phyloP scores from a whole-genome alignment of 148 eudicot genomes.

The Camellia granthamiana region DNA sequence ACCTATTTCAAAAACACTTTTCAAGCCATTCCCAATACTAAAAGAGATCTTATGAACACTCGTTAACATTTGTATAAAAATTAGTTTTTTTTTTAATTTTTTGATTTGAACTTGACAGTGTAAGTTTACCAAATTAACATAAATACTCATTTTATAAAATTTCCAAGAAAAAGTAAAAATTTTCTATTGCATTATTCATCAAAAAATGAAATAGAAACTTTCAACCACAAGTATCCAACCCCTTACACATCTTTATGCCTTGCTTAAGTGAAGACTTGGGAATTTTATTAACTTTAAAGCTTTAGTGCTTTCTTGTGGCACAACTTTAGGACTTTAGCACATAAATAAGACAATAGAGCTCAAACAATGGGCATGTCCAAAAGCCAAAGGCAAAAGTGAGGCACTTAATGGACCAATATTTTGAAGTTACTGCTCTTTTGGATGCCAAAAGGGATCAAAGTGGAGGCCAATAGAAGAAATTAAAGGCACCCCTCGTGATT shows the following conservation, averaged over 20 bases:
- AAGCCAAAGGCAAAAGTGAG: neutral
- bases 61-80: no score
- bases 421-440: slow-evolving; percentile 15
- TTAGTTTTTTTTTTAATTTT: no score
- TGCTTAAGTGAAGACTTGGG: neutral
- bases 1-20: no score
- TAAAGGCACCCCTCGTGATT: slow-evolving; percentile 63
- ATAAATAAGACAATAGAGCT: neutral
- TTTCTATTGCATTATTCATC: neutral
- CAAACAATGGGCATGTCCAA: neutral
- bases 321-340: neutral
- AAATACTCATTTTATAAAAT: no score
- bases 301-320: neutral
- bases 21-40: no score
- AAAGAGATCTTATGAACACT: no score
- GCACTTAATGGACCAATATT: neutral
- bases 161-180: neutral
- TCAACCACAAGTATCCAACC: neutral
- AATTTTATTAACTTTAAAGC: neutral
- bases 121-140: no score
- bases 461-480: slow-evolving; percentile 81
- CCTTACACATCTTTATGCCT: neutral
- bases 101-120: no score
- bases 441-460: slow-evolving; percentile 78
- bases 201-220: neutral